Evolutionary conservation across 768 basidiomycete genomes (phyloP).

Genomic region (Podaxis rugospora): DNA sequence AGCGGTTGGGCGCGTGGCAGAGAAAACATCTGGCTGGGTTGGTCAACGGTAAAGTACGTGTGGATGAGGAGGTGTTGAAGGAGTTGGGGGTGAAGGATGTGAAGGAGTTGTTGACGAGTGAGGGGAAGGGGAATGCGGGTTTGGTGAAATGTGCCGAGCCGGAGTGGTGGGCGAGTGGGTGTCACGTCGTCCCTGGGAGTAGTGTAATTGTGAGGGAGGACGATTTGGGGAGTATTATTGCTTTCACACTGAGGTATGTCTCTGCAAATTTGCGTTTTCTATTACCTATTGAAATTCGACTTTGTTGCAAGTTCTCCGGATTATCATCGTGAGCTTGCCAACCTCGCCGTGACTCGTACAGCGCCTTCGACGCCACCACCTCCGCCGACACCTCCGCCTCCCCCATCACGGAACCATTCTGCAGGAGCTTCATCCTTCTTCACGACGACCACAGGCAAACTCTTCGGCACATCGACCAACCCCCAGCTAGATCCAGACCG

Average conservation of each 20-base stretch:
- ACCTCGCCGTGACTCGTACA: slow-evolving; percentile 29
- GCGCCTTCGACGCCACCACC: slow-evolving; percentile 15
- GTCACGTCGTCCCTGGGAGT: slow-evolving; percentile 62
- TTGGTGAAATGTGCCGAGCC: slow-evolving; percentile 33
- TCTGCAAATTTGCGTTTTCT: background rate
- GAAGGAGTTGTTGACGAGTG: background rate
- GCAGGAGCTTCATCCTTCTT: slow-evolving; percentile 41
- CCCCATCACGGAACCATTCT: slow-evolving; percentile 13
- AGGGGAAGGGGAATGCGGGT: background rate
- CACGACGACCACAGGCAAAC: slow-evolving; percentile 39
- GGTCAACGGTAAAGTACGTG: background rate
- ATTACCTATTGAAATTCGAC: background rate
- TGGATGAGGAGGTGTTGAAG: slow-evolving; percentile 12
- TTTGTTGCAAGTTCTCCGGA: slow-evolving; percentile 46
- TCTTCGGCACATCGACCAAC: slow-evolving; percentile 38
- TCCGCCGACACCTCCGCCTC: slow-evolving; percentile 20
- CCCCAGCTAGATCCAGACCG: slow-evolving; percentile 55
- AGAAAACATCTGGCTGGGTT: slow-evolving; percentile 46
- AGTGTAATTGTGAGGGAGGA: slow-evolving; percentile 64
- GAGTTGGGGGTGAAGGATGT: slow-evolving; percentile 10
- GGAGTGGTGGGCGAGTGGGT: slow-evolving; percentile 59
- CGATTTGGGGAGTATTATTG: slow-evolving; percentile 78
- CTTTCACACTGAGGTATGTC: slow-evolving; percentile 65
- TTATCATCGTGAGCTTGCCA: slow-evolving; percentile 47
- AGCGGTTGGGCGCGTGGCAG: slow-evolving; percentile 59